phyloP scores from a whole-genome alignment of 2,329 filamentous ascomycete species.

The Purpureocillium lavendulum region DNA sequence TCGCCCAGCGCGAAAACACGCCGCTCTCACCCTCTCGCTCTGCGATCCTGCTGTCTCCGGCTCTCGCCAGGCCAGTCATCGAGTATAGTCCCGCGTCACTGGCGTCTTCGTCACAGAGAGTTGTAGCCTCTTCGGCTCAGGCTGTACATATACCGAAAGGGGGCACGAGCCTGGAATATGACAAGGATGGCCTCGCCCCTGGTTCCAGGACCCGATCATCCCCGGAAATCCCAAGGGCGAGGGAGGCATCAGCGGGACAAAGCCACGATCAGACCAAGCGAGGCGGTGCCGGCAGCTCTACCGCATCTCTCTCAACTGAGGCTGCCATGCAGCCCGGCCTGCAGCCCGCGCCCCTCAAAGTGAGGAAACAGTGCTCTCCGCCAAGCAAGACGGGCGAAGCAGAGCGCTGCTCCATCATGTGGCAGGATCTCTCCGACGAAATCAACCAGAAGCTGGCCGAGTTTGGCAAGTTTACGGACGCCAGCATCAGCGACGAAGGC shows the following conservation, averaged over 20 bases:
- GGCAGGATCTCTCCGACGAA: constrained; percentile 4
- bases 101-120: background rate
- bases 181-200: too few relatives aligned
- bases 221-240: too few relatives aligned
- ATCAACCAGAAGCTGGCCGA: constrained; percentile 2
- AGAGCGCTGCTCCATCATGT: constrained; percentile 8
- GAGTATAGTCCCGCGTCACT: constrained; percentile 6
- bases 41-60: background rate
- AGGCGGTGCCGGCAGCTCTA: too few relatives aligned
- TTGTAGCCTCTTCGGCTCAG: too few relatives aligned
- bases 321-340: constrained; percentile 11
- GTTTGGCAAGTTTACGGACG: background rate
- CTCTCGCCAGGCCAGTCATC: constrained; percentile 1
- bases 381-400: background rate
- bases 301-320: too few relatives aligned
- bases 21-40: background rate
- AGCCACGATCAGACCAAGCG: too few relatives aligned
- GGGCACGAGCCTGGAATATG: too few relatives aligned
- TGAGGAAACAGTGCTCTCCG: constrained; percentile 7
- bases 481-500: too few relatives aligned
- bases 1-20: too few relatives aligned
- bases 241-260: too few relatives aligned
- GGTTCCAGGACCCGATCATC: too few relatives aligned
- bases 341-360: constrained; percentile 15
- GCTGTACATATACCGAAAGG: too few relatives aligned